Evolutionary conservation across 1,284 basidiomycete genomes (phyloP), one percentile per base, ranked within the genome.

Genomic region (Agroathelia rolfsii): DNA sequence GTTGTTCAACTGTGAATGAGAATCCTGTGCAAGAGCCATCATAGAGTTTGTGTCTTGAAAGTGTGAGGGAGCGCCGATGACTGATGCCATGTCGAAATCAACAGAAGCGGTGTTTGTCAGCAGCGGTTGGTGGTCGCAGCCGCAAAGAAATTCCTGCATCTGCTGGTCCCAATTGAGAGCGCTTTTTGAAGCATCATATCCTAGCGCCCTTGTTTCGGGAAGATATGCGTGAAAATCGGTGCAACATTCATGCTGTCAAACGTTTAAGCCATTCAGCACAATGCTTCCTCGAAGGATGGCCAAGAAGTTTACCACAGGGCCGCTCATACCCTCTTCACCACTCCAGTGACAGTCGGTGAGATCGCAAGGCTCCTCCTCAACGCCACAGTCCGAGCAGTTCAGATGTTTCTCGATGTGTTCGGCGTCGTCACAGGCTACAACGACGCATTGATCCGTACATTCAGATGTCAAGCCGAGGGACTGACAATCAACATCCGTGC

Each of bases 381-480:
- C 46, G 28, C 62, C 51, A 41, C 66, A 71, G 24, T 55, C 19
- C 28, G 43, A 52, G 40, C 50, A 62, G 8, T 48, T 41, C 43
- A 52, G 46, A 15, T 62, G 8, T 48, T 41, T 46, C 14, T 53
- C 46, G 21, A 37, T 55, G 39, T 77, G 72, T 35, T 68, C 61
- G 4, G 69, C 64, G 41, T 77, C 72, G 38, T 61, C 63, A 52
- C 80, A 83, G 9, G 74, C 59, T 39, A 82, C 66, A 37, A 82
- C 72, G 36, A 80, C 64, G 45, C 79, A 82, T 40, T 77, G 59
- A 39, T 81, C 68, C 0, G 79, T 83, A 50, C 78, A 82, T 34
- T 72, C 68, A 3, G 63, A 51, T 7, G 72, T 76, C 31, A 55
- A 40, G 31, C 43, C 43, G 14, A 49, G 40, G 7, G 36, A 34